A percentile compares a stretch with the other conserved stretches of the same genome.
Conservation (phyloP, 2,329 filamentous ascomycete genomes). For the Botrytis fabae region DNA sequence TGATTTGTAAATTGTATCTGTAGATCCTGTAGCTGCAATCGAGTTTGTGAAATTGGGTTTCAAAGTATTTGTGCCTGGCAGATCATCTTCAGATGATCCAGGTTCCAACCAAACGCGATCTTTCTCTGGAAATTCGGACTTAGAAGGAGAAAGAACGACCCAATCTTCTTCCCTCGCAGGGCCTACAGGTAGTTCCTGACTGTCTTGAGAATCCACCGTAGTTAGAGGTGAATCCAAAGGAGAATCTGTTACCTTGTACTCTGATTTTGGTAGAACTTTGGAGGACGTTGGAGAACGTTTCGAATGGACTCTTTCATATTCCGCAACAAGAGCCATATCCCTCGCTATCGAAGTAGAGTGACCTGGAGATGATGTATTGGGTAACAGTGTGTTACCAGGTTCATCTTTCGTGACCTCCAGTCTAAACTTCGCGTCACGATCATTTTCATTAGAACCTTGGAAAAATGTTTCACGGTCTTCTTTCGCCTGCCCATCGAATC, state of each 20-base stretch:
- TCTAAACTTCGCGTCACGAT: constrained; percentile 44
- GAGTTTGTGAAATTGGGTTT: constrained; percentile 42
- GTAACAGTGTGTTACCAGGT: constrained; percentile 23
- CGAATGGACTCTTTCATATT: constrained; percentile 37
- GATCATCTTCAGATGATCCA: constrained; percentile 39
- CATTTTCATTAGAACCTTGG: constrained; percentile 54
- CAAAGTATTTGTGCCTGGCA: constrained; percentile 24
- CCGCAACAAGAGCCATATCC: constrained; percentile 37
- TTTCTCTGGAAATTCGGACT: constrained; percentile 29
- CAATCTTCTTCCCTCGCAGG: constrained; percentile 37
- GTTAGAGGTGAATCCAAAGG: constrained; percentile 31
- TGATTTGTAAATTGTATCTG: constrained; percentile 49
- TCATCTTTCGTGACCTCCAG: constrained; percentile 23
- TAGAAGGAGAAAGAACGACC: constrained; percentile 38
- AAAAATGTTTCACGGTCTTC: constrained; percentile 49
- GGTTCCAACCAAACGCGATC: constrained; percentile 40
- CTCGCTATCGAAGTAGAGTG: constrained; percentile 31
- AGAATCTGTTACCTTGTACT: constrained; percentile 22
- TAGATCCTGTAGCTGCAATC: constrained; percentile 44
- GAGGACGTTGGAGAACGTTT: constrained; percentile 30
- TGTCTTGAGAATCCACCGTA: constrained; percentile 26
- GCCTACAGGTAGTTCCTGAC: constrained; percentile 25
- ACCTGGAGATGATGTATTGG: constrained; percentile 21
- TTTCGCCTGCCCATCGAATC: constrained; percentile 34
- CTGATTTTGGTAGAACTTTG: constrained; percentile 12